A percentile compares a stretch with the other conserved stretches of the same genome.
Evolutionary conservation across 192 early-diverging fungal species (phyloP).

Genomic region (Coemansia sp.): DNA sequence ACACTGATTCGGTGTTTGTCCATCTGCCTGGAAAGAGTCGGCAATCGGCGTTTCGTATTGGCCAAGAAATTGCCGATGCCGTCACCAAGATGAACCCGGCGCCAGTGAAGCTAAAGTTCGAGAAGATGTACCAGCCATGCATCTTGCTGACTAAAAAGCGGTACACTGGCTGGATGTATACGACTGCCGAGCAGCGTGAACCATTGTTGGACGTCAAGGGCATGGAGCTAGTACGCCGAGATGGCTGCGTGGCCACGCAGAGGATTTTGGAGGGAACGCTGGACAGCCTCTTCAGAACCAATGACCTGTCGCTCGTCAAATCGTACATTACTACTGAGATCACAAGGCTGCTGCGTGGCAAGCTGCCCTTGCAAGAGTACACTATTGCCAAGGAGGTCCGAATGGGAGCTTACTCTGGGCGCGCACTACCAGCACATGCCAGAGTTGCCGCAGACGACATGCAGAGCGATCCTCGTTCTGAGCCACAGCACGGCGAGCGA

Average conservation of each 20-base stretch:
- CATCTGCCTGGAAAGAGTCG: conserved; percentile 64
- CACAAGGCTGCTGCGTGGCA: conserved; percentile 65
- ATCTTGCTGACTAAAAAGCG: conserved; percentile 90
- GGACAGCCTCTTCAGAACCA: conserved; percentile 74
- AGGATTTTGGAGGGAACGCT: conserved; percentile 77
- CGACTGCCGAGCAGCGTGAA: conserved; percentile 58
- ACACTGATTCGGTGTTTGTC: conserved; percentile 93
- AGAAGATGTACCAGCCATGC: conserved; percentile 91
- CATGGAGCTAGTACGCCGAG: conserved; percentile 89
- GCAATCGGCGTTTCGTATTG: conserved; percentile 76
- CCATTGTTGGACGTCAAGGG: conserved; percentile 93
- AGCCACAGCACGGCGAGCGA: conserved; percentile 84
- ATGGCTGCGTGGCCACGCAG: conserved; percentile 76
- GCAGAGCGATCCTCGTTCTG: conserved; percentile 66
- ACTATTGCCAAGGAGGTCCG: conserved; percentile 89
- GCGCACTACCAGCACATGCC: conserved; percentile 66
- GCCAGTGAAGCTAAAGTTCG: conserved; percentile 90
- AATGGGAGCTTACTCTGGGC: conserved; percentile 68
- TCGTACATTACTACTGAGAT: conserved; percentile 69
- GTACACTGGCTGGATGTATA: conserved; percentile 88
- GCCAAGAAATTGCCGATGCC: conserved; percentile 72
- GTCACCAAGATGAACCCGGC: conserved; percentile 73
- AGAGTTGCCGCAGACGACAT: conserved; percentile 67
- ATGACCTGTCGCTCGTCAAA: conserved; percentile 82
- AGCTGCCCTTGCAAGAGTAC: conserved; percentile 72